Base-by-base conservation (phyloP, 1,284 basidiomycete genomes). In the Laetiporus sulphureus region DNA sequence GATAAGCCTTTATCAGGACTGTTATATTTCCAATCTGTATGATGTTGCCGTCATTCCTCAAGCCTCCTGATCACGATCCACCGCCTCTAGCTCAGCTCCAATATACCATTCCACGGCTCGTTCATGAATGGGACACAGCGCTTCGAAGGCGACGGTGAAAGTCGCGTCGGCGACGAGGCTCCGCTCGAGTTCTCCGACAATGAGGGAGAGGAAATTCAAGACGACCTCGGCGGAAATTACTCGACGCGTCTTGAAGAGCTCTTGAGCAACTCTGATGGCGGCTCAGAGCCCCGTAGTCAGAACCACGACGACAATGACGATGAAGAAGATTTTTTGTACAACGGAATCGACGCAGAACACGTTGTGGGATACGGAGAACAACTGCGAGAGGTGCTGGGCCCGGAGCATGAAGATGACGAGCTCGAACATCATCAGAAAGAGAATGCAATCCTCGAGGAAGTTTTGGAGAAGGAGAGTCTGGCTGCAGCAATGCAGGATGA, bases 231-330 rank as follows among this genome's bases (percentile, higher is more conserved):
- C 18, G 78, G 75, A 2, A 77, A 83, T 58, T 90, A 89, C 56
- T 76, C 82, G 5, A 66, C 77, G 32, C 79, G 76, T 45, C 79
- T 89, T 74, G 79, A 78, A 36, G 86, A 89, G 50, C 67, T 88
- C 20, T 72, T 89, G 42, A 72, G 71, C 37, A 67, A 66, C 36
- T 60, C 58, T 23, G 62, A 60, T 29, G 50, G 51, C 19, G 41
- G 36, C 11, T 36, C 58, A 22, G 64, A 59, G 13, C 59, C 58
- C 21, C 61, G 63, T 7, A 60, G 57, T 6, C 8, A 8, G 13
- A 63, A 63, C 6, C 63, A 64, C n/a, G 63, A 61, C 3, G 67
- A 64, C 2, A 66, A 69, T 15, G 75, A 70, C 2, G 71, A 73
- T 6, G 80, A 79, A 7, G 79, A 75, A 33, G 75, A 66, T 1